These are phyloP conservation scores for Lecanicillium sp. DNA, from an alignment of 2,329 filamentous ascomycete species.

Conservation along the genomic window DNA sequence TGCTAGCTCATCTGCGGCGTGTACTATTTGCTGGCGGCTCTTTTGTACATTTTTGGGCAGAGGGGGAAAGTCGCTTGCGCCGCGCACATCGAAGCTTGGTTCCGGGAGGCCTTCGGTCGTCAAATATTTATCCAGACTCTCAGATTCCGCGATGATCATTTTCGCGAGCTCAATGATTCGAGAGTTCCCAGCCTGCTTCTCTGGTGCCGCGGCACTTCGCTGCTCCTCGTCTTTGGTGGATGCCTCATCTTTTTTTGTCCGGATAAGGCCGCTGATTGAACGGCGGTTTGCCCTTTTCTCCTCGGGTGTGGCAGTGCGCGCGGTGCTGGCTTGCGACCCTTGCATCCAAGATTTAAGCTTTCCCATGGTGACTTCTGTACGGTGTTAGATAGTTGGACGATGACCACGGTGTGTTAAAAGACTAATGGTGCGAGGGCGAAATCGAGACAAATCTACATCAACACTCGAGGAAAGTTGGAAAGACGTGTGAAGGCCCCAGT, in stretches of 20 bases:
- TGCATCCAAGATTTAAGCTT: slow-evolving; percentile 9
- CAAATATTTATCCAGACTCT: slow-evolving; percentile 41
- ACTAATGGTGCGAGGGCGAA: too few species aligned
- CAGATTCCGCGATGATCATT: slow-evolving; percentile 39
- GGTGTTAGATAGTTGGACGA: too few species aligned
- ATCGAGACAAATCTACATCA: too few species aligned
- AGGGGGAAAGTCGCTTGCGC: slow-evolving; percentile 37
- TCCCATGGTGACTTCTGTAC: background rate
- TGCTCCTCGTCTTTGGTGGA: background rate
- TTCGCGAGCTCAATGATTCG: slow-evolving; percentile 37
- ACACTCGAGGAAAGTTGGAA: too few species aligned
- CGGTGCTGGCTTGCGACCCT: slow-evolving; percentile 4
- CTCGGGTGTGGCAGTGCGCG: slow-evolving; percentile 1
- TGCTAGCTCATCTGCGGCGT: slow-evolving; percentile 39
- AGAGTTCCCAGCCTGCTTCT: slow-evolving; percentile 18
- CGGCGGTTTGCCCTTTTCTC: slow-evolving; percentile 7
- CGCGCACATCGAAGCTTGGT: slow-evolving; percentile 37
- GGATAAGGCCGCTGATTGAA: slow-evolving; percentile 4
- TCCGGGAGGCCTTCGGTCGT: slow-evolving; percentile 30
- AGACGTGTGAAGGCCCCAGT: too few species aligned
- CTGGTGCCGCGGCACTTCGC: slow-evolving; percentile 1
- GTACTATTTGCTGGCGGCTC: slow-evolving; percentile 38
- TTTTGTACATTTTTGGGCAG: slow-evolving; percentile 37
- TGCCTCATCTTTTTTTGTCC: slow-evolving; percentile 2
- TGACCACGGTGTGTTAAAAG: too few species aligned